phyloP scores from a whole-genome alignment of 1,284 basidiomycete genomes.

The Moesziomyces sp. region DNA sequence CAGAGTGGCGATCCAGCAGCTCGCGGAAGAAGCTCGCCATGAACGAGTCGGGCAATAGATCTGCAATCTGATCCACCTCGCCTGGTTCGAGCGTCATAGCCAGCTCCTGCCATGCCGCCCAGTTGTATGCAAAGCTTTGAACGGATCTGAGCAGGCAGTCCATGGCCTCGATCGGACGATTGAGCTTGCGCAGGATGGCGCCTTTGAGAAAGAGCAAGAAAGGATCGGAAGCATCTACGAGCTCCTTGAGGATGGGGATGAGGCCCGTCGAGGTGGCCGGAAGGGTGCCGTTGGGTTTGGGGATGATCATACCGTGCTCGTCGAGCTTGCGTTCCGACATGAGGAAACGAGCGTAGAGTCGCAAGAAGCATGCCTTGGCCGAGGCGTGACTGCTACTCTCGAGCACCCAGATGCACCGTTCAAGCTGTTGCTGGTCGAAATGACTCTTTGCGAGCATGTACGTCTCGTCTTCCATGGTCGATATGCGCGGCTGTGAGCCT shows the following conservation, averaged over 20 bases:
- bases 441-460: slow-evolving; percentile 80
- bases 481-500: neutral
- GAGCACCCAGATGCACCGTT: slow-evolving; percentile 74
- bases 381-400: slow-evolving; percentile 32
- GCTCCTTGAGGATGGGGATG: slow-evolving; percentile 56
- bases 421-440: slow-evolving; percentile 82
- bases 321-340: slow-evolving; percentile 56
- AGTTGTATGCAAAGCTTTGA: slow-evolving; percentile 88
- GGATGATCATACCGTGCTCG: slow-evolving; percentile 55
- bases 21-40: slow-evolving; percentile 86
- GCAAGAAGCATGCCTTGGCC: slow-evolving; percentile 79
- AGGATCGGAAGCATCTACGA: slow-evolving; percentile 54
- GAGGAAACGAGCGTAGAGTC: slow-evolving; percentile 83
- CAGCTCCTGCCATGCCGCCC: slow-evolving; percentile 81
- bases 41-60: slow-evolving; percentile 78
- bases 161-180: slow-evolving; percentile 76
- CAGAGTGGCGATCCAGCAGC: slow-evolving; percentile 88
- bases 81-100: slow-evolving; percentile 57
- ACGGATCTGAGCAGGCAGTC: slow-evolving; percentile 83
- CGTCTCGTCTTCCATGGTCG: slow-evolving; percentile 68
- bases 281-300: slow-evolving; percentile 42
- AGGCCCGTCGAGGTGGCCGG: slow-evolving; percentile 43
- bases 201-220: slow-evolving; percentile 66
- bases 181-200: slow-evolving; percentile 62
- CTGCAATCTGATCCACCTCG: slow-evolving; percentile 68